Conservation (phyloP, 2,329 filamentous ascomycete genomes). For the Aspergillus unguis region DNA sequence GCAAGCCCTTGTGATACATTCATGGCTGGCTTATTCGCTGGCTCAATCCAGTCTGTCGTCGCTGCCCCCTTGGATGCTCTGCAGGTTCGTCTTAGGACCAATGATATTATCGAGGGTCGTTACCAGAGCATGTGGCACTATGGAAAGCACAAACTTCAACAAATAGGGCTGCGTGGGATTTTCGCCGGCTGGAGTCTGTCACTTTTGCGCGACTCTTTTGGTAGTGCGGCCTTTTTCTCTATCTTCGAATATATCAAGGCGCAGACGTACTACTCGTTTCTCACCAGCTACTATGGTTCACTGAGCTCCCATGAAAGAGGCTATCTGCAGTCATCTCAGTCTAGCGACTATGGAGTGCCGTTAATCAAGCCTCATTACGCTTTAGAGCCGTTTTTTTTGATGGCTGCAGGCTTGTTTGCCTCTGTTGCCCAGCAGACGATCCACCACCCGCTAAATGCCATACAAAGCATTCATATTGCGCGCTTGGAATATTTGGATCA, state of each 20-base stretch:
- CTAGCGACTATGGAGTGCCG: slow-evolving; percentile 34
- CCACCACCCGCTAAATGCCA: slow-evolving; percentile 56
- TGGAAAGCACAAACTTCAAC: slow-evolving; percentile 53
- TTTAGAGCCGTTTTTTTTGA: slow-evolving; percentile 59
- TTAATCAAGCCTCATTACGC: slow-evolving; percentile 61
- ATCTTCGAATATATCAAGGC: slow-evolving; percentile 63
- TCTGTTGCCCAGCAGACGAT: slow-evolving; percentile 58
- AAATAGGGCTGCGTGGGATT: slow-evolving; percentile 59
- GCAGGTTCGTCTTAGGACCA: slow-evolving; percentile 59
- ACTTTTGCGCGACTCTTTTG: slow-evolving; percentile 59
- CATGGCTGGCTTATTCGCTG: slow-evolving; percentile 58
- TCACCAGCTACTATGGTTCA: slow-evolving; percentile 57
- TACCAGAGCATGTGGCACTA: slow-evolving; percentile 65
- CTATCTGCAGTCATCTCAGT: slow-evolving; percentile 25
- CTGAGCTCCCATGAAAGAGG: slow-evolving; percentile 29
- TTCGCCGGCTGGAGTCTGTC: slow-evolving; percentile 62
- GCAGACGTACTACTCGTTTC: slow-evolving; percentile 60
- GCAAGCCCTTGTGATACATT: slow-evolving; percentile 54
- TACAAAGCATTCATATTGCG: slow-evolving; percentile 60
- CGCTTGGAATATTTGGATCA: slow-evolving; percentile 59
- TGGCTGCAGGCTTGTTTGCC: slow-evolving; percentile 58
- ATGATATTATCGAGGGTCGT: slow-evolving; percentile 57
- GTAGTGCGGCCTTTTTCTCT: slow-evolving; percentile 61
- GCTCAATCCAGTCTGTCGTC: slow-evolving; percentile 58
- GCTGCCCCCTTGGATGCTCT: slow-evolving; percentile 63